Evolutionary conservation across 2,329 filamentous ascomycete species (phyloP).

Genomic region (Cladorrhinum sp.): DNA sequence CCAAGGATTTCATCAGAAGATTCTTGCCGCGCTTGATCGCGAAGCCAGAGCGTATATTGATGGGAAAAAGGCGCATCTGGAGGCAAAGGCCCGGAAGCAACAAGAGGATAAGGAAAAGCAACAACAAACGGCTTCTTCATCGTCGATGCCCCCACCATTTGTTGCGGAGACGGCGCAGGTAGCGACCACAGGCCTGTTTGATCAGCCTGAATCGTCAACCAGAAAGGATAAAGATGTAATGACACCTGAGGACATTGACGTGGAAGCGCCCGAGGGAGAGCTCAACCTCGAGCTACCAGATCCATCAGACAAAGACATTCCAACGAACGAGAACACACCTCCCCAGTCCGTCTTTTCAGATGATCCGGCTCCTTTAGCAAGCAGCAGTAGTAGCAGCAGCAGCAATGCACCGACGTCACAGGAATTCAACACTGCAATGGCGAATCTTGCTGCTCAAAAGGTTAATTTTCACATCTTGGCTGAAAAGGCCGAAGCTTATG

Average conservation of each 20-base stretch:
- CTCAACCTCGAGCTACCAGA: constrained; percentile 32
- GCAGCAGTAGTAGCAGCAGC: not conserved
- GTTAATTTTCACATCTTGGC: constrained; percentile 35
- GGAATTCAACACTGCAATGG: constrained; percentile 18
- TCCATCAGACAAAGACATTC: constrained; percentile 13
- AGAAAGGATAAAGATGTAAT: constrained; percentile 34
- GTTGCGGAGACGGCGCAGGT: not conserved
- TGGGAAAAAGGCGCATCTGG: constrained; percentile 27
- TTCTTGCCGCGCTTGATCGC: constrained; percentile 48
- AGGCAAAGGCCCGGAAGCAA: constrained; percentile 10
- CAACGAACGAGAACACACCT: constrained; percentile 9
- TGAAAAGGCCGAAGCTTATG: constrained; percentile 33
- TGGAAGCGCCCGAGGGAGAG: constrained; percentile 43
- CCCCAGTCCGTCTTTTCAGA: not conserved
- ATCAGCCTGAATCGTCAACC: constrained; percentile 6
- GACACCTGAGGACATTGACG: constrained; percentile 49
- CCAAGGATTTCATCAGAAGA: constrained; percentile 40
- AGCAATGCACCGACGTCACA: constrained; percentile 4
- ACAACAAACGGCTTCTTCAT: not conserved
- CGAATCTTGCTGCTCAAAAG: constrained; percentile 32
- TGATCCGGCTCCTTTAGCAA: not conserved
- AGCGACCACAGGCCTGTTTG: constrained; percentile 25
- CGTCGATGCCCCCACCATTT: not conserved
- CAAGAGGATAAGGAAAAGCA: constrained; percentile 6
- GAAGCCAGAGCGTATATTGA: constrained; percentile 51